Evolutionary conservation across 1,139 yeast genomes (phyloP), one percentile per base, ranked within the genome.

Genomic region (Barnettozyma hawaiiensis): DNA sequence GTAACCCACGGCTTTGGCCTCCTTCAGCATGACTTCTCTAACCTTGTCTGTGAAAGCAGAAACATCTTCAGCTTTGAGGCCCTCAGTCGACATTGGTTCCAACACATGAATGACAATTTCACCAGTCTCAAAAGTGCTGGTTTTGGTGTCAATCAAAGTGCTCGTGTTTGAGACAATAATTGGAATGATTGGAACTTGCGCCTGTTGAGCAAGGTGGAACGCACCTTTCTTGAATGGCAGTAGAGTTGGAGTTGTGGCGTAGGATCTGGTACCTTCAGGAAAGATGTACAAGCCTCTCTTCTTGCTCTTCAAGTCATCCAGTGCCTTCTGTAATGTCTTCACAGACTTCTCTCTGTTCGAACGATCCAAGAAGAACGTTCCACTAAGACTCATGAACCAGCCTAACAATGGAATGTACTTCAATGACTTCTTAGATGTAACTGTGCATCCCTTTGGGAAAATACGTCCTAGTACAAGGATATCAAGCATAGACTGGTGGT

Each of bases 191-290:
- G 97, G 97, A 28, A 92, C 79, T 33, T 78, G 79, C 4, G 96
- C 96, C 64, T 90, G 95, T 49, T 84, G 84, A 11, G 99, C 98
- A 58, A 92, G 74, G 64, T 92, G 96, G 78, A 94, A 94, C 0
- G 97, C 97, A 40, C 99, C 99, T 61, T 94, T 94, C 64, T 92
- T 92, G 65, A 92, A 86, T 1, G 96, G 95, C 43, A 86, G 70
- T 62, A 94, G 66, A 10, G 73, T 79, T 41, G 95, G 81, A 35
- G 71, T 71, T 21, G 75, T 67, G 14, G 83, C 64, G 49, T 81
- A 85, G 0, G 97, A 86, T 62, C 99, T 77, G 2, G 98, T 94
- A 20, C 99, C 99, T 63, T 90, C 96, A 15, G 97, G 96, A 71
- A 86, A 90, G 66, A 90, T 76, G 70, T 81, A 90, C 32, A 90